Evolutionary conservation across 2,329 filamentous ascomycete species (phyloP).

Genomic region (Metarhizium sp.): DNA sequence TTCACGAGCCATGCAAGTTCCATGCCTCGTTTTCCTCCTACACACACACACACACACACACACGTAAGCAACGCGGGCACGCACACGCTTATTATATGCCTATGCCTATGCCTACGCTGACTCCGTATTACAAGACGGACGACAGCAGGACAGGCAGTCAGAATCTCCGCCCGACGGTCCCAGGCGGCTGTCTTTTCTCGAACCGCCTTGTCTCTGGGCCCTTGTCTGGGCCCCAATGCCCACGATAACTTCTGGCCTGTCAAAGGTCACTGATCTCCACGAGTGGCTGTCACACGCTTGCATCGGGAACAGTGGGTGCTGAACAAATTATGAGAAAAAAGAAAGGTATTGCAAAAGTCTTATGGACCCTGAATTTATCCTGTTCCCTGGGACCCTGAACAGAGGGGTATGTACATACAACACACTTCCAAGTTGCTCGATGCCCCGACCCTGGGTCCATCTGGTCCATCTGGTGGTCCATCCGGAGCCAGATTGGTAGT

Average conservation of each 20-base stretch:
- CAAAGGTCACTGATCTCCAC: background rate
- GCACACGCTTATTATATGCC: no score
- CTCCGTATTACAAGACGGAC: no score
- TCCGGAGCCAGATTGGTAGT: background rate
- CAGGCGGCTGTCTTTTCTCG: no score
- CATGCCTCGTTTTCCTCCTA: no score
- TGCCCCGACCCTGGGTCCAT: background rate
- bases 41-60: no score
- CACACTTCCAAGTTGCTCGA: background rate
- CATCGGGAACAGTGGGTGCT: background rate
- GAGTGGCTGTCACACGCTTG: background rate
- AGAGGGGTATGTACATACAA: background rate
- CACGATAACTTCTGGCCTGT: background rate
- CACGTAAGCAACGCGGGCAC: no score
- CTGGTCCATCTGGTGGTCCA: background rate
- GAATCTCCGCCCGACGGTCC: no score
- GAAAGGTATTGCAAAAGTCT: no score
- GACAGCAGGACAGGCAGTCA: no score
- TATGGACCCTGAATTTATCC: background rate
- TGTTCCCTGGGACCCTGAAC: background rate
- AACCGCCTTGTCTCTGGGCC: background rate
- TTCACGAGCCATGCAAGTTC: no score
- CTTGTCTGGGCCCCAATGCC: background rate
- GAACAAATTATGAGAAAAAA: no score
- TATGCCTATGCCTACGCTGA: no score